Conservation (phyloP, 2,329 filamentous ascomycete species). For the Beauveria scarabaeidicola region DNA sequence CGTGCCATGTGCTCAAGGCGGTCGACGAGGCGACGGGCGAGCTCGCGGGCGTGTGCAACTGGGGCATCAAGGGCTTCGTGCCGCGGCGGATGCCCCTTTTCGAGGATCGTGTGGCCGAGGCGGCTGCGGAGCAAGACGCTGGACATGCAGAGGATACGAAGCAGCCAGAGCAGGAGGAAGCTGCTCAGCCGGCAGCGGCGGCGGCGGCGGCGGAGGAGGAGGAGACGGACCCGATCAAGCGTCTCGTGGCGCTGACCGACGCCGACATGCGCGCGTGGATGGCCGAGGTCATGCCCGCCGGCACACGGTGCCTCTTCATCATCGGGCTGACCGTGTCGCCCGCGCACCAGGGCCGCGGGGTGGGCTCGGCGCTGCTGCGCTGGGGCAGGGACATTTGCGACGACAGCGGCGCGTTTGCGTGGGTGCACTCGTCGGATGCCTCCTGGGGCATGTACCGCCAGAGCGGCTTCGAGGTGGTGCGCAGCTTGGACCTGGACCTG, state of each 20-base stretch:
- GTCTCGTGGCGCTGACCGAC: slow-evolving; percentile 22
- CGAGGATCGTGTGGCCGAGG: slow-evolving; percentile 8
- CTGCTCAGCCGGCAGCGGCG: too few relatives aligned
- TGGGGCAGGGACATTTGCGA: slow-evolving; percentile 25
- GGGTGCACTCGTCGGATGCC: slow-evolving; percentile 28
- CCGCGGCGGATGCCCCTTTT: slow-evolving; percentile 17
- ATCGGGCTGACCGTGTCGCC: slow-evolving; percentile 24
- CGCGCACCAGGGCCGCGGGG: slow-evolving; percentile 21
- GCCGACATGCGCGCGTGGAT: slow-evolving; percentile 24
- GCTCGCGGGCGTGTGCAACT: slow-evolving; percentile 23
- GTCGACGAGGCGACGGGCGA: slow-evolving; percentile 21
- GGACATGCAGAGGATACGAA: neutral
- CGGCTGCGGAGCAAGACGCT: neutral
- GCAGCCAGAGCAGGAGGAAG: neutral
- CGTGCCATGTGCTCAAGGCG: slow-evolving; percentile 24
- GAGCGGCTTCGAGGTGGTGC: slow-evolving; percentile 22
- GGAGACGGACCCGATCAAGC: slow-evolving; percentile 19
- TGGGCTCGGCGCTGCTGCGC: slow-evolving; percentile 24
- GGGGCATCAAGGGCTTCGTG: slow-evolving; percentile 24
- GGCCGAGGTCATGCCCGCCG: slow-evolving; percentile 23
- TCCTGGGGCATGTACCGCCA: slow-evolving; percentile 23
- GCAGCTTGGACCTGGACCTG: slow-evolving; percentile 22
- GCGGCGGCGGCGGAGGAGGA: neutral
- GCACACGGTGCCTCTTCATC: slow-evolving; percentile 24
- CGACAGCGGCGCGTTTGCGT: slow-evolving; percentile 20